These are phyloP conservation scores for Coleophoma cylindrospora DNA, from an alignment of 2,329 filamentous ascomycete species.

Conservation along the genomic window DNA sequence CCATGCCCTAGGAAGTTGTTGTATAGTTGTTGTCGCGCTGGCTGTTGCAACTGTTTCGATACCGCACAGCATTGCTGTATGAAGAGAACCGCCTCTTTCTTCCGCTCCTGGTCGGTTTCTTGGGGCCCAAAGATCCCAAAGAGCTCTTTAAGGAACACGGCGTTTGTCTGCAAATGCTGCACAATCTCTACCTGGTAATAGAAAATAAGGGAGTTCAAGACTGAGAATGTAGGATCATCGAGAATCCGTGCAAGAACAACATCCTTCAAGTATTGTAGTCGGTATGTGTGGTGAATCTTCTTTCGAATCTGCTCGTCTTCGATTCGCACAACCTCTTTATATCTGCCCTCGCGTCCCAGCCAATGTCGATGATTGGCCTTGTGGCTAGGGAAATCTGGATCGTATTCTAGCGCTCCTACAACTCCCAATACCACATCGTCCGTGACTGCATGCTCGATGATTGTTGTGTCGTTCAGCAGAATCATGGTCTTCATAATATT, in stretches of 20 bases:
- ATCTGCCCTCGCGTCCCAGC: conserved; percentile 80
- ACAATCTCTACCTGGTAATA: conserved; percentile 99
- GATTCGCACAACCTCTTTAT: conserved; percentile 94
- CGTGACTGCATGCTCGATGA: conserved; percentile 90
- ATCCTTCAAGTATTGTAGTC: conserved; percentile 93
- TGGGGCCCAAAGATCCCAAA: conserved; percentile 77
- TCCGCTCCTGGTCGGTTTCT: conserved; percentile 62
- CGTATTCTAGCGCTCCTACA: conserved; percentile 93
- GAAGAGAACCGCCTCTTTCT: conserved; percentile 92
- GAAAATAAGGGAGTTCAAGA: conserved; percentile 96
- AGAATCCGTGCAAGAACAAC: conserved; percentile 95
- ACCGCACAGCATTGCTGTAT: conserved; percentile 95
- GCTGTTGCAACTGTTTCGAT: conserved; percentile 88
- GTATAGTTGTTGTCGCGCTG: conserved; percentile 75
- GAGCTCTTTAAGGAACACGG: conserved; percentile 72
- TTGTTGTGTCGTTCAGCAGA: conserved; percentile 86
- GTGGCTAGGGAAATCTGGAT: conserved; percentile 95
- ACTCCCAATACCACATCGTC: conserved; percentile 88
- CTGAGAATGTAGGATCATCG: conserved; percentile 95
- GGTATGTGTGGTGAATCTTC: conserved; percentile 96
- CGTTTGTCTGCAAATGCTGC: conserved; percentile 83
- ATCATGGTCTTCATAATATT: conserved; percentile 98
- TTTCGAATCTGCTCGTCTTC: conserved; percentile 73
- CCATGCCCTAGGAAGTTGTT: conserved; percentile 86
- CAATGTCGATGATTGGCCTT: conserved; percentile 97